phyloP scores from a whole-genome alignment of 2,329 filamentous ascomycete species.

The Pseudogymnoascus sp. region DNA sequence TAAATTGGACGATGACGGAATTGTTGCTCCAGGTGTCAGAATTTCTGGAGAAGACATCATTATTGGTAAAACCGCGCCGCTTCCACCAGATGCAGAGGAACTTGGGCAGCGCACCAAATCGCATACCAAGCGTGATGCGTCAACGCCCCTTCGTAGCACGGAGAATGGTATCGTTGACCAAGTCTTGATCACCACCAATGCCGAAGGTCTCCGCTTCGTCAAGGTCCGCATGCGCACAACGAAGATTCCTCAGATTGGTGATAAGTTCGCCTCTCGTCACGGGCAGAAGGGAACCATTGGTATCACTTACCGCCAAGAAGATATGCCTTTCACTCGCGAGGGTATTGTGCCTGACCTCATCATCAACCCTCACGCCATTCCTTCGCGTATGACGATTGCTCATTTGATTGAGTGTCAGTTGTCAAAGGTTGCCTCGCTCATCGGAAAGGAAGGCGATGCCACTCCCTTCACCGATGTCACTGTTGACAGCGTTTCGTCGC shows the following conservation, averaged over 20 bases:
- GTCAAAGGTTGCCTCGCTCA: conserved; percentile 87
- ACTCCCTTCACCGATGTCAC: conserved; percentile 98
- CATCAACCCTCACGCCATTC: conserved; percentile 99
- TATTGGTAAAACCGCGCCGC: conserved; percentile 95
- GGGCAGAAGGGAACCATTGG: conserved; percentile 98
- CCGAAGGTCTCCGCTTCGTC: conserved; percentile 88
- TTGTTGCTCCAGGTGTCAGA: conserved; percentile 85
- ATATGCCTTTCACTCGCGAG: conserved; percentile 95
- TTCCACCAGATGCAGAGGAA: conserved; percentile 86
- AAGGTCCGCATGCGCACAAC: conserved; percentile 97
- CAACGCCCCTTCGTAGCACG: conserved; percentile 86
- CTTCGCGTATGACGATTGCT: conserved; percentile 99
- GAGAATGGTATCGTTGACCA: conserved; percentile 95
- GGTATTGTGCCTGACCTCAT: conserved; percentile 92
- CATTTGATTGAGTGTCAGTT: conserved; percentile 99
- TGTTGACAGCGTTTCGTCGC: conserved; percentile 80
- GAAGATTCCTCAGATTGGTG: conserved; percentile 95
- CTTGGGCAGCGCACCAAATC: conserved; percentile 82
- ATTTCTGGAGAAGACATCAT: conserved; percentile 98
- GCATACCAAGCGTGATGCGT: conserved; percentile 91
- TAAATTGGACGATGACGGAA: conserved; percentile 93
- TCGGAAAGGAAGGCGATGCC: conserved; percentile 92
- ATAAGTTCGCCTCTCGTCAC: conserved; percentile 98
- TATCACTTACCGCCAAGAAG: conserved; percentile 94
- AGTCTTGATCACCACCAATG: conserved; percentile 88